Evolutionary conservation across 1,284 basidiomycete genomes (phyloP), one percentile per base, ranked within the genome.

Genomic region (Trichosporon faecale): DNA sequence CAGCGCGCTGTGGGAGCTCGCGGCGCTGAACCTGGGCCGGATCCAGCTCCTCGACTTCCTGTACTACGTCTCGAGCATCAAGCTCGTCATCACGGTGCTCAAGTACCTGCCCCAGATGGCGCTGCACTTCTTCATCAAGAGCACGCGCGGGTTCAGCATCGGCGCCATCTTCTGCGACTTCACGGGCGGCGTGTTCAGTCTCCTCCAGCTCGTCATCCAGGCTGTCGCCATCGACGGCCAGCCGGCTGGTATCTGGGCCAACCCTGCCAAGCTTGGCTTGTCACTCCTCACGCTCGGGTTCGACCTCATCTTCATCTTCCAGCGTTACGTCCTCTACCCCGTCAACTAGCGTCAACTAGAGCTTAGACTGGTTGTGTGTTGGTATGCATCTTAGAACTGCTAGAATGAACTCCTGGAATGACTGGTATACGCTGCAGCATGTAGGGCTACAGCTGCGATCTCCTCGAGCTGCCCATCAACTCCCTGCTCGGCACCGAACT

Each of bases 21-120:
- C 73, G 9, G 31, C 76, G 11, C 75, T 83, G 4, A 75, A 72
- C 66, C 66, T 73, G 11, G 76, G 75, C 3, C 76, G 73, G 55
- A 69, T 73, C 8, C 61, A 81, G 65, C 75, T 78, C 29, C 73
- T 85, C 18, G 84, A 85, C 69, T 80, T 80, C 70, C 70, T 85
- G 21, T 83, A 83, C 70, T 74, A 76, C 31, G 75, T 80, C 14
- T 78, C 78, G 21, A 74, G 75, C 14, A 66, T 84, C 71, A 85
- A 85, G 74, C 76, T 81, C 9, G 33, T 76, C 65, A 77, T 78
- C 67, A 81, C 80, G 14, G 52, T 78, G 5, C 67, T 80, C 65
- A 85, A 85, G 72, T 85, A 82, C 68, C 60, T 82, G 7, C 84
- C 84, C 6, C 84, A 85, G 71, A 75, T 82, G 4, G 37, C 77